These are phyloP conservation scores for Xerocomellus amylosporus DNA, from an alignment of 768 basidiomycete species.

Conservation along the genomic window DNA sequence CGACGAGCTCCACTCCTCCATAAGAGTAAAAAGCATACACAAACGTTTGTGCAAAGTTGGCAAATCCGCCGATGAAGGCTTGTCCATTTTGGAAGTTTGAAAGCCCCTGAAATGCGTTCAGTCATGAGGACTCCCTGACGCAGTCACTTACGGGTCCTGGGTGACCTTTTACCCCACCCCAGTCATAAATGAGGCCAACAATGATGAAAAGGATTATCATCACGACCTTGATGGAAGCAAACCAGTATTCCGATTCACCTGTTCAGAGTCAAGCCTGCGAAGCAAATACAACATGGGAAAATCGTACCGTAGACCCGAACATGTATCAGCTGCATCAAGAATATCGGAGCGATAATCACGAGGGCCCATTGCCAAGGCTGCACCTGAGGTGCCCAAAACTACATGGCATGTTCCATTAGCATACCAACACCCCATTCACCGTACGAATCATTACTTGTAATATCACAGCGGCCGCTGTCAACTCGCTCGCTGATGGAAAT, in stretches of 20 bases:
- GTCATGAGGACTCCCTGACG: not conserved
- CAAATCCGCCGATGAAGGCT: constrained; percentile 53
- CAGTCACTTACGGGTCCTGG: constrained; percentile 49
- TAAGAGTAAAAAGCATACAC: constrained; percentile 72
- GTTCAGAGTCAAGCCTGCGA: not conserved
- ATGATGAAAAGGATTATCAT: constrained; percentile 62
- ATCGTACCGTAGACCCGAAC: constrained; percentile 54
- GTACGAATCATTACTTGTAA: constrained; percentile 34
- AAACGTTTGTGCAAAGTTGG: constrained; percentile 54
- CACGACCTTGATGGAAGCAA: constrained; percentile 60
- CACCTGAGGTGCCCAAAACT: constrained; percentile 48
- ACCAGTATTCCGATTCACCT: constrained; percentile 66
- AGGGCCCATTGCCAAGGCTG: constrained; percentile 57
- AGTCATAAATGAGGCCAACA: constrained; percentile 59
- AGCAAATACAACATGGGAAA: not conserved
- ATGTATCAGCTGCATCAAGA: constrained; percentile 52
- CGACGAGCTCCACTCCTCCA: constrained; percentile 67
- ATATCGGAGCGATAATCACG: constrained; percentile 51
- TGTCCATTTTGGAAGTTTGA: constrained; percentile 48
- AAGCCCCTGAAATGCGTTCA: constrained; percentile 41
- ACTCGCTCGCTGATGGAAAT: constrained; percentile 45
- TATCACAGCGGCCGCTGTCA: constrained; percentile 57
- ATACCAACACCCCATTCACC: not conserved
- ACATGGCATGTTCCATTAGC: not conserved
- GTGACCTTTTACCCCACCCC: constrained; percentile 56